Evolutionary conservation across 805 yeast genomes (phyloP), one percentile per base, ranked within the genome.

Genomic region (Candida nemodendra): DNA sequence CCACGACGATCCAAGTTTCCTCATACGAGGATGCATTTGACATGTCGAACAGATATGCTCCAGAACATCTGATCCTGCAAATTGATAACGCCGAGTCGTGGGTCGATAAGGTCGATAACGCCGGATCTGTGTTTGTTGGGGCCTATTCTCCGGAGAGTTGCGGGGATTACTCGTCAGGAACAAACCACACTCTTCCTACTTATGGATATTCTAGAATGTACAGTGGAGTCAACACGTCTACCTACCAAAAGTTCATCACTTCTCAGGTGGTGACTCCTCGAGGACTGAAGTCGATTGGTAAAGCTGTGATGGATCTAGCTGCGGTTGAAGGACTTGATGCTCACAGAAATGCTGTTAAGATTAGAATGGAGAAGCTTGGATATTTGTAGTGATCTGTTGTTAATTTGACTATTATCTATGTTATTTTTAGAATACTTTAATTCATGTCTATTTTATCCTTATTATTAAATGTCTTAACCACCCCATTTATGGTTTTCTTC

Each of bases 131-230:
- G 17, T 93, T 93, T 57, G 97, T 93, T 39, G 99, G 99, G 30
- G 84, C 91, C 4, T 85, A 84, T 62, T 85, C 96, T 2, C 99
- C 99, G 34, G 99, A 93, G 64, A 84, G 95, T 3, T 90, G 97
- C 63, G 99, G 99, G 57, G 99, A 93, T 68, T 93, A 93, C 68
- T 90, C 97, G 0, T 78, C 90, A 44, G 99, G 99, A 61, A 93
- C 99, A 4, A 93, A 93, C 73, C 99, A 93, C 68, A 93, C 99
- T 0, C 74, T 93, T 54, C 99, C 99, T 42, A 93, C 99, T 0
- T 93, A 93, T 59, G 99, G 99, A 34, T 93, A 91, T 58, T 98
- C 99, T 30, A 83, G 89, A 68, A 95, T 88, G 76, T 93, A 93
- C 68, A 82, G 95, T 49, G 99, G 99, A 45, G 97, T 90, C 39